phyloP scores from a whole-genome alignment of 148 eudicot genomes.

The Arbutus unedo region DNA sequence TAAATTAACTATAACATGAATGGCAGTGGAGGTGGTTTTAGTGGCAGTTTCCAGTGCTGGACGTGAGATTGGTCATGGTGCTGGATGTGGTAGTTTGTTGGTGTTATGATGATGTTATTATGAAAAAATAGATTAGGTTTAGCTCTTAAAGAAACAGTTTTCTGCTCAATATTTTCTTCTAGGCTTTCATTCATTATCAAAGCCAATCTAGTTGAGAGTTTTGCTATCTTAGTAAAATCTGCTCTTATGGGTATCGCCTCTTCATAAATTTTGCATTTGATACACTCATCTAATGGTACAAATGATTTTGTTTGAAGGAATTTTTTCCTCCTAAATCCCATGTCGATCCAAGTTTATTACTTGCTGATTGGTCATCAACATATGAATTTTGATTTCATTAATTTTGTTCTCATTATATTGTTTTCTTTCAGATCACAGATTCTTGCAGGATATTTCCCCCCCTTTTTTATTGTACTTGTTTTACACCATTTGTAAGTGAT shows the following conservation, averaged over 20 bases:
- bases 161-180: background rate
- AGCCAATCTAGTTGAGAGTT: background rate
- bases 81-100: slow-evolving; percentile 9
- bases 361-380: slow-evolving; percentile 6
- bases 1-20: background rate
- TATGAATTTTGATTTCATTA: too few species aligned
- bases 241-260: background rate
- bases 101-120: background rate
- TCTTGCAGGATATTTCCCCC: background rate
- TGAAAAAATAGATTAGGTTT: background rate
- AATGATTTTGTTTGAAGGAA: background rate
- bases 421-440: background rate
- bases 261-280: background rate
- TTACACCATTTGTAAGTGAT: background rate
- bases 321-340: background rate
- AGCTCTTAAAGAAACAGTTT: background rate
- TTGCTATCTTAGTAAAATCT: background rate
- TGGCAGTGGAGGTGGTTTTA: background rate
- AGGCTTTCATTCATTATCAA: background rate
- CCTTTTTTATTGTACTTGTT: background rate
- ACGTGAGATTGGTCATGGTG: background rate
- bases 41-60: background rate
- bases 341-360: background rate
- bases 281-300: background rate
- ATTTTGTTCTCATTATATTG: background rate